Evolutionary conservation across 805 yeast genomes (phyloP), one percentile per base, ranked within the genome.

Genomic region (Wickerhamomyces chambardii): DNA sequence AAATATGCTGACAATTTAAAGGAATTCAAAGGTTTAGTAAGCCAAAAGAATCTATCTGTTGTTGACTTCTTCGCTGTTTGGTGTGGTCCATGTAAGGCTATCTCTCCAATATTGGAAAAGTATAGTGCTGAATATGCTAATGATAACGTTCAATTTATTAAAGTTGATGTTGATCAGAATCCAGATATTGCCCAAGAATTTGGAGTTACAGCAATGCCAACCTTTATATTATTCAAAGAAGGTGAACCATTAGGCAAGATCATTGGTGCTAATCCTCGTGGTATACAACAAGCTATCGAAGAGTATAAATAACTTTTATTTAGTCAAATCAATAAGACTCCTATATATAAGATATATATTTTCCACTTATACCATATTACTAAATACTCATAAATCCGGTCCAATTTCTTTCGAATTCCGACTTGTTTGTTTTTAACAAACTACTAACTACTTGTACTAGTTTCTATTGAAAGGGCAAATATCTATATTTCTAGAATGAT

Each of bases 51-150:
- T 37, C 53, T 73, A 27, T 61, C 78, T 2, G 60, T 78, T 3
- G 70, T 78, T 33, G 85, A 79, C 51, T 79, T 78, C 53, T 75
- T 68, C 55, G 85, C 86, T 24, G 70, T 75, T 10, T 79, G 86
- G 86, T 79, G 86, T 56, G 84, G 80, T 7, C 86, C 86, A n/a
- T 79, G 86, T 48, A 76, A 73, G 46, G 80, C 80, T n/a, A 68
- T 79, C 47, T 66, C 79, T 3, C 86, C 86, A 14, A 53, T 72
- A 16, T 53, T 77, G 31, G 67, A 68, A 16, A 60, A 63, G 36
- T 55, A 60, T 34, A 48, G 60, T 19, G 39, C 49, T 8, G 57
- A 63, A 28, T 61, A 66, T 37, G 53, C 57, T 8, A 24, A 24
- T 5, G 44, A 44, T 3, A 67, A 66, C 38, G 84, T 76, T 1